Evolutionary conservation across 331 rosid genomes (phyloP), one percentile per base, ranked within the genome.

Genomic region (Malus hybrid): DNA sequence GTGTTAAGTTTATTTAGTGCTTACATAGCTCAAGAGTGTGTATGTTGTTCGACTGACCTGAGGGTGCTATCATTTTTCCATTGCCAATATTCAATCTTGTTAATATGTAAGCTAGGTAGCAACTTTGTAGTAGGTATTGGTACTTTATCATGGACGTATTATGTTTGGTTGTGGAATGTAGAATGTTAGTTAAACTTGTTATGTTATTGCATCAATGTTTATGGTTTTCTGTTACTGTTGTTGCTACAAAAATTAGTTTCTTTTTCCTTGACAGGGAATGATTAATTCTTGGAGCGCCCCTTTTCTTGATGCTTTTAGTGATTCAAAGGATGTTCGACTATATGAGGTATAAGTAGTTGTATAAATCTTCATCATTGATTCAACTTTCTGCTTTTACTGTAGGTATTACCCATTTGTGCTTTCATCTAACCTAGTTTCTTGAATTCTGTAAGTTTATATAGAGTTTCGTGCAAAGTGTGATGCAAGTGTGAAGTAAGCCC

Each of bases 281-380:
- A 71, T 84, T 70, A 78, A 90, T 64, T 94, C 99, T 66, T 94
- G 99, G 99, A 87, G 86, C 22, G 62, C 36, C 55, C 90, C 97
- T 73, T 94, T 90, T 81, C 34, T 75, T 33, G 83, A 87, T 76
- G 81, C 89, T 59, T 90, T 84, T 42, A 70, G 85, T 70, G 68
- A 82, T 82, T 92, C 96, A 13, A 79, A 74, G 75, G 83, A 85
- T n/a, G 73, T 80, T 79, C 86, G 80, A 69, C 75, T 92, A 20
- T 87, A 85, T 65, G 87, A 92, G 93, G 99, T 94, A 84, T n/a
- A 65, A 1, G 15, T 32, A 42, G 15, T 42, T 69, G 36, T 52
- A 60, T 61, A 56, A 61, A 5, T 77, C 76, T 20, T 19, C 28
- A 54, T 33, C 44, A 19, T 33, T 32, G 5, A 16, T 60, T 59